Conservation (phyloP, 2,329 filamentous ascomycete species). For the Phyllachora maydis region DNA sequence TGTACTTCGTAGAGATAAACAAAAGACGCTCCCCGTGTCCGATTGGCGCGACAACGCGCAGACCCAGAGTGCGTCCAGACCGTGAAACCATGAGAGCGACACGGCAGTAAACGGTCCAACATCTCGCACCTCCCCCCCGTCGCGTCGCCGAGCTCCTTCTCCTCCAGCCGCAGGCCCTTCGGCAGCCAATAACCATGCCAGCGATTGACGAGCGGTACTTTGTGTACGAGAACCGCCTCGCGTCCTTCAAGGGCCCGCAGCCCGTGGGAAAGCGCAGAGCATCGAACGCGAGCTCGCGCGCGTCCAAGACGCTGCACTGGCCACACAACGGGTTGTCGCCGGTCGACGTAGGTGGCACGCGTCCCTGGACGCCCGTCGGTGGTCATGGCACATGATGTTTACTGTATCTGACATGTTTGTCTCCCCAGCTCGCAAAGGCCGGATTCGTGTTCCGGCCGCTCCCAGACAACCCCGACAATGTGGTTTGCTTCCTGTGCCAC, state of each 20-base stretch:
- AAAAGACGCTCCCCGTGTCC: too few species aligned
- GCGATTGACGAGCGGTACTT: slow-evolving; percentile 5
- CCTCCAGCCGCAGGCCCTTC: background rate
- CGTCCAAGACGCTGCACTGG: slow-evolving; percentile 45
- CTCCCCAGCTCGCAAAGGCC: slow-evolving; percentile 56
- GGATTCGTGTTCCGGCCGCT: slow-evolving; percentile 80
- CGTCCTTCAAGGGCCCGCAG: slow-evolving; percentile 53
- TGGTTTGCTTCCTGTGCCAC: slow-evolving; percentile 70
- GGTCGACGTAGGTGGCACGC: slow-evolving; percentile 30
- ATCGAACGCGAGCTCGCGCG: slow-evolving; percentile 40
- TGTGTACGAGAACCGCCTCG: slow-evolving; percentile 52
- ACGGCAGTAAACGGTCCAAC: too few species aligned
- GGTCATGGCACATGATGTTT: too few species aligned
- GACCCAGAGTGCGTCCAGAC: too few species aligned
- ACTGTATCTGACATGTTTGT: background rate
- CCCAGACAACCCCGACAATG: slow-evolving; percentile 62
- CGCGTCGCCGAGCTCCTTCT: background rate
- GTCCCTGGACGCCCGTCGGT: too few species aligned
- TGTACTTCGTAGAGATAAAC: too few species aligned
- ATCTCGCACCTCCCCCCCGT: too few species aligned
- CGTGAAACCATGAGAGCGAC: too few species aligned
- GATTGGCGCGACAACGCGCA: too few species aligned
- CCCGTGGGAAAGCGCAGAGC: slow-evolving; percentile 46
- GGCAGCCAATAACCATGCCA: slow-evolving; percentile 4
- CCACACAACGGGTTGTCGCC: slow-evolving; percentile 51